Conservation (phyloP, 345 rosid species). For the Passiflora organensis region DNA sequence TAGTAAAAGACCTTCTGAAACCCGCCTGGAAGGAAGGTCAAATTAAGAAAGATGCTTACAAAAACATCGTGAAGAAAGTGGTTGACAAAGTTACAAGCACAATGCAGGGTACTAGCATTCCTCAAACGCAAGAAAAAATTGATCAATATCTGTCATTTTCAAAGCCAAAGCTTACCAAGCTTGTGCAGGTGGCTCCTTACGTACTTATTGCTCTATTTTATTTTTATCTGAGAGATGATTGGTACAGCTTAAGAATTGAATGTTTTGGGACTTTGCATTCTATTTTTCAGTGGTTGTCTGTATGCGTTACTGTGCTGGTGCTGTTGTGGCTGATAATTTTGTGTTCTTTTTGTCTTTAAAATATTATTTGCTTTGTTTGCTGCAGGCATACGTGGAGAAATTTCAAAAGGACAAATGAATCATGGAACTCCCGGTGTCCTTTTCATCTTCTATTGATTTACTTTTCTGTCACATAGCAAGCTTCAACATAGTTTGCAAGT, state of each 20-base stretch:
- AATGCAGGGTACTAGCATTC: constrained; percentile 61
- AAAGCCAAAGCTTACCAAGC: constrained; percentile 84
- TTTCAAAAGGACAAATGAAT: constrained; percentile 42
- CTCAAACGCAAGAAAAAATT: constrained; percentile 89
- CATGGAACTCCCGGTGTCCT: constrained; percentile 7
- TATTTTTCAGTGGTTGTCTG: background rate
- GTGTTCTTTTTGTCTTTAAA: constrained; percentile 4
- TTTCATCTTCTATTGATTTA: background rate
- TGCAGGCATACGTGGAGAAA: constrained; percentile 60
- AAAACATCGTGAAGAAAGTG: constrained; percentile 90
- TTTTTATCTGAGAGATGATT: background rate
- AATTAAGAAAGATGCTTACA: constrained; percentile 79
- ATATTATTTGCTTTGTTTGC: background rate
- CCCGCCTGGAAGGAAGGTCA: constrained; percentile 96
- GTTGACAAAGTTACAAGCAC: constrained; percentile 87
- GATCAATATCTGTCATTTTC: constrained; percentile 77
- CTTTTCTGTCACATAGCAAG: constrained; percentile 10
- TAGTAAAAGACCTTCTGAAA: constrained; percentile 83
- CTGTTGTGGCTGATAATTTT: background rate
- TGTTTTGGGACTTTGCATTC: too few relatives aligned
- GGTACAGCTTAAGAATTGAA: background rate
- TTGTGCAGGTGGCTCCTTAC: constrained; percentile 65
- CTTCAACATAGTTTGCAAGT: background rate
- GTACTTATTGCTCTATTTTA: background rate
- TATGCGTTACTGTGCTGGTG: background rate